Percentiles rank a stretch among this genome's conserved stretches.
Evolutionary conservation across 2,329 filamentous ascomycete genomes (phyloP).

Genomic region (Penicillium sp.): DNA sequence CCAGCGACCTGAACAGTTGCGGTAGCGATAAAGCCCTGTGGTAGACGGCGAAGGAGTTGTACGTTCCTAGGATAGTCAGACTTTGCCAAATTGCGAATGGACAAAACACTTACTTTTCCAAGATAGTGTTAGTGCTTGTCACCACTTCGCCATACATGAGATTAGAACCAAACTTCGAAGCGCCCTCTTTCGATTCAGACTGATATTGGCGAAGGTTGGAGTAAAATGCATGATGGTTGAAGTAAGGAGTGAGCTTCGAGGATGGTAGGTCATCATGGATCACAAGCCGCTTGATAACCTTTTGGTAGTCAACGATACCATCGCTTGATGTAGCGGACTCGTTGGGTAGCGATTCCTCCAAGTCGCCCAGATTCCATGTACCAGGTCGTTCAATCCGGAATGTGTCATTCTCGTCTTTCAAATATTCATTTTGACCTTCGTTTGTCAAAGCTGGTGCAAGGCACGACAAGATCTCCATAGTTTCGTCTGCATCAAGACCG

Average conservation of each 20-base stretch:
- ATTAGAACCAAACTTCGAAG: conserved; percentile 65
- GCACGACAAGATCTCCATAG: conserved; percentile 63
- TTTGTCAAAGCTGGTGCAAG: conserved; percentile 61
- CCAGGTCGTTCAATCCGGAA: conserved; percentile 72
- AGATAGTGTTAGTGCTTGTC: conserved; percentile 86
- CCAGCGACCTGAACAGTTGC: conserved; percentile 86
- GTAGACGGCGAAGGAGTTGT: conserved; percentile 67
- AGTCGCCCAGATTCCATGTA: conserved; percentile 54
- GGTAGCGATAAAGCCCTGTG: conserved; percentile 79
- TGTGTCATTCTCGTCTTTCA: conserved; percentile 75
- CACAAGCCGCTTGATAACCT: conserved; percentile 67
- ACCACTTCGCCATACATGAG: conserved; percentile 87
- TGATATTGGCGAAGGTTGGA: conserved; percentile 66
- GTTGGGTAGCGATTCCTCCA: conserved; percentile 52
- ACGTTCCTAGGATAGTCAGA: conserved; percentile 58
- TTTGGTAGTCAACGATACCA: conserved; percentile 69
- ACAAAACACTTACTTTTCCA: conserved; percentile 65
- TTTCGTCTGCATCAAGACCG: conserved; percentile 58
- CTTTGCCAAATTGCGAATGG: not conserved
- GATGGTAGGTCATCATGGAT: conserved; percentile 68
- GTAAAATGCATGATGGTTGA: conserved; percentile 79
- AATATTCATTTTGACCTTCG: conserved; percentile 63
- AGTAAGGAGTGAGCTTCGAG: conserved; percentile 71
- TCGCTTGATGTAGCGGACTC: conserved; percentile 36
- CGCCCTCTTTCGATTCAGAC: conserved; percentile 51